Evolutionary conservation across 169 alveolate genomes (phyloP), one percentile per base, ranked within the genome.

Genomic region (Theileria annulata): DNA sequence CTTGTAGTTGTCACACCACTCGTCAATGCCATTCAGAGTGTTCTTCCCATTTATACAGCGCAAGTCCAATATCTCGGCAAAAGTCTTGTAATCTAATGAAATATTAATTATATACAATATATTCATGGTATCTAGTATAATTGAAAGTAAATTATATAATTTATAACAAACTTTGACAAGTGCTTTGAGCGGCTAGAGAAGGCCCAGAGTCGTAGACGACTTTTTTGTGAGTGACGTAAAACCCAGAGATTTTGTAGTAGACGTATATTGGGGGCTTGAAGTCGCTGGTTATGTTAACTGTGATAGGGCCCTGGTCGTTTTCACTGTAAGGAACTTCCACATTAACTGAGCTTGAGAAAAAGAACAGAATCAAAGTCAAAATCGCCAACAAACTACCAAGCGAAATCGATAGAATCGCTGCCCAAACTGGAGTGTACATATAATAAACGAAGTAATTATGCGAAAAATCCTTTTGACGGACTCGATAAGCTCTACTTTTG

Each of bases 121-220:
- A n/a, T 10, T 25, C 8, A 23, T 58, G 67, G 67, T 58, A 58
- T 58, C 2, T 58, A 25, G 67, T 58, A 0, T 4, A 58, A 25
- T 58, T 48, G 58, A 15, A 25, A 10, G 10, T 23, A 12, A 58
- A 23, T 58, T 58, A 58, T 10, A 25, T 58, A 42, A 35, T 4
- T 10, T 10, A 21, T 0, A 47, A 75, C 89, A 47, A 42, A 82
- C 89, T 75, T 35, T 64, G 62, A 49, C 89, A 82, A 0, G 69
- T 31, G 47, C 77, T 62, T 2, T 23, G 3, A 33, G 80, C 23
- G 56, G 77, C 62, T n/a, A 4, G 19, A 9, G 77, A 27, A 13
- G 85, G 84, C 19, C 42, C 72, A 48, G 90, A 68, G 28, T 77
- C 90, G 68, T 84, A 77, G n/a, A 80, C 79, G 54, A 77, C 80